A percentile compares a stretch with the other conserved stretches of the same genome.
Evolutionary conservation across 257 asterid species (phyloP).

Genomic region (Scutellaria minor): DNA sequence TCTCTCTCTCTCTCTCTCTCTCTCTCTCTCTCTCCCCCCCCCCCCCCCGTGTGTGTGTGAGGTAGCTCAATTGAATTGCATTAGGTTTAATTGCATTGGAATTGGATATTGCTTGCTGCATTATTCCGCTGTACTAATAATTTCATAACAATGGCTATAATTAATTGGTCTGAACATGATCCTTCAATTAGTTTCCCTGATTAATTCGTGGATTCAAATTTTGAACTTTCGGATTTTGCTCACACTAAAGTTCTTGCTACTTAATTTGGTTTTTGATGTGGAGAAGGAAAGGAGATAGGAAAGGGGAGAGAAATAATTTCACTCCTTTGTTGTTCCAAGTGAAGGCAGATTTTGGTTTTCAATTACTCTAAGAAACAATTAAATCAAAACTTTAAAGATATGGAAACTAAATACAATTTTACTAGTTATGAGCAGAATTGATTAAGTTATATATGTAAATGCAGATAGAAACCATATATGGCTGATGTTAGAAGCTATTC

Average conservation of each 20-base stretch:
- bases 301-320: neutral
- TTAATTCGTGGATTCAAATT: neutral
- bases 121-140: conserved; percentile 1
- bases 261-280: conserved; percentile 10
- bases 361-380: neutral
- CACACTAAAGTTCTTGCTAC: neutral
- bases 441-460: neutral
- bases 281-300: conserved; percentile 3
- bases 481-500: conserved; percentile 3
- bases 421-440: neutral
- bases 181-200: neutral
- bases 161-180: neutral
- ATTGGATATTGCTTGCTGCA: conserved; percentile 25
- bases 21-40: conserved; percentile 21
- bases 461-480: neutral
- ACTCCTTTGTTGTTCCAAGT: no score
- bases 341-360: conserved; percentile 18
- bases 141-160: neutral
- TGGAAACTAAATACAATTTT: no score
- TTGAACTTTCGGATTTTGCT: neutral
- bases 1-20: conserved; percentile 26
- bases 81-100: conserved; percentile 26
- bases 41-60: neutral
- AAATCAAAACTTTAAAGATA: conserved; percentile 1
- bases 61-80: conserved; percentile 17